Conservation (phyloP, 371 early-diverging fungal genomes). For the Actinomucor elegans region DNA sequence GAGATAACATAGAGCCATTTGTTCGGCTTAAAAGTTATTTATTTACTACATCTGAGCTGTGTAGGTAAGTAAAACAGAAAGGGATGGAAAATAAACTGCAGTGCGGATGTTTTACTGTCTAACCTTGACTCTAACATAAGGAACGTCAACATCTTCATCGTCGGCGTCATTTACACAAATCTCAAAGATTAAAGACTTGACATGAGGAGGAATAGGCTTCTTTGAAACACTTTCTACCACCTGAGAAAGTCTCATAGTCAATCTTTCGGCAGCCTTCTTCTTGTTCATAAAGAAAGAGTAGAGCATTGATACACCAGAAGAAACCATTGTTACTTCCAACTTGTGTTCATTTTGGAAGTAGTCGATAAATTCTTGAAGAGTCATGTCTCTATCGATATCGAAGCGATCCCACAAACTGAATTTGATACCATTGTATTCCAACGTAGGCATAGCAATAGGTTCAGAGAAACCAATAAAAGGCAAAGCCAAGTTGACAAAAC, state of each 20-base stretch:
- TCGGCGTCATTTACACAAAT: conserved; percentile 85
- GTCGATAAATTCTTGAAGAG: conserved; percentile 89
- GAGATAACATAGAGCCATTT: too few species aligned
- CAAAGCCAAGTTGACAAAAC: conserved; percentile 97
- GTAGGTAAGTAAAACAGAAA: too few species aligned
- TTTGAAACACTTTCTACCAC: conserved; percentile 82
- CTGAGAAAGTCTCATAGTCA: conserved; percentile 72
- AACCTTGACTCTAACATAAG: conserved; percentile 46
- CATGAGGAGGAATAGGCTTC: conserved; percentile 87
- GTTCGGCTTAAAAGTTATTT: too few species aligned
- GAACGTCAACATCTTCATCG: conserved; percentile 89
- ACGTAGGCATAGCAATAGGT: conserved; percentile 88
- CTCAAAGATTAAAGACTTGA: conserved; percentile 82
- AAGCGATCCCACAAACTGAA: conserved; percentile 98
- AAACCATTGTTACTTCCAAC: conserved; percentile 94
- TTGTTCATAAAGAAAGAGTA: conserved; percentile 88
- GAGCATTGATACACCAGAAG: conserved; percentile 91
- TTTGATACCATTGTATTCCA: conserved; percentile 83
- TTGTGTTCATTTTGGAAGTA: conserved; percentile 82
- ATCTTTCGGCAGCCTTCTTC: conserved; percentile 86
- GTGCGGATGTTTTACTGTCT: conserved; percentile 38
- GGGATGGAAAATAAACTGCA: too few species aligned
- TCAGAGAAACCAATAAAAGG: conserved; percentile 99
- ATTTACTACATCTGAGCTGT: too few species aligned
- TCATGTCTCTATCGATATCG: conserved; percentile 84